phyloP scores from a whole-genome alignment of 345 rosid species.

The Cardamine chenopodiifolia region DNA sequence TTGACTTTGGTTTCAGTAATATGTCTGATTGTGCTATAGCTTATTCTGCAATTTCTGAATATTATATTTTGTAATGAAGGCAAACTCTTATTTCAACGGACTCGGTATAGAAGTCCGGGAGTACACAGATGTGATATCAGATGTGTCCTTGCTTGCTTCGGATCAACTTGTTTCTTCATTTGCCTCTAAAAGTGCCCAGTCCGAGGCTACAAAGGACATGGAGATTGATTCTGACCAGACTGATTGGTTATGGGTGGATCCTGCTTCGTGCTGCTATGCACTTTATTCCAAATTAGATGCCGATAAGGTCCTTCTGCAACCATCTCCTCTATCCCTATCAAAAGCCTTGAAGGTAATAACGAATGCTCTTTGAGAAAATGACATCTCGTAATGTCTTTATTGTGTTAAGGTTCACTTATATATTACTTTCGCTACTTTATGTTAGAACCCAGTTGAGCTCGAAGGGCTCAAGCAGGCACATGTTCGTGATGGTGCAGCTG shows the following conservation, averaged over 20 bases:
- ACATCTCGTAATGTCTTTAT: neutral
- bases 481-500: constrained; percentile 96
- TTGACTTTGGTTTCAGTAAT: neutral
- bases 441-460: constrained; percentile 84
- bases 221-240: constrained; percentile 38
- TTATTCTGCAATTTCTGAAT: neutral
- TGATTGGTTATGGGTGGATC: constrained; percentile 76
- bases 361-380: neutral
- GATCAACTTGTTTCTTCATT: constrained; percentile 51
- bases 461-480: constrained; percentile 89
- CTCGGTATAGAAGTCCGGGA: constrained; percentile 73
- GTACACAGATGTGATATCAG: constrained; percentile 66
- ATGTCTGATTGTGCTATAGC: neutral
- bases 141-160: constrained; percentile 68
- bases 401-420: neutral
- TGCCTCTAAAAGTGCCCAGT: constrained; percentile 13
- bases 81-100: constrained; percentile 48
- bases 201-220: constrained; percentile 28
- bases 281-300: constrained; percentile 76
- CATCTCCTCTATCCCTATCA: constrained; percentile 88
- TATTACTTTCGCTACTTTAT: neutral
- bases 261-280: constrained; percentile 86
- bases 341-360: constrained; percentile 88
- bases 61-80: constrained; percentile 45
- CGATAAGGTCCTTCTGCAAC: constrained; percentile 67